A percentile compares a stretch with the other conserved stretches of the same genome.
phyloP scores from a whole-genome alignment of 306 rosid species.

The Notholithocarpus densiflorus region DNA sequence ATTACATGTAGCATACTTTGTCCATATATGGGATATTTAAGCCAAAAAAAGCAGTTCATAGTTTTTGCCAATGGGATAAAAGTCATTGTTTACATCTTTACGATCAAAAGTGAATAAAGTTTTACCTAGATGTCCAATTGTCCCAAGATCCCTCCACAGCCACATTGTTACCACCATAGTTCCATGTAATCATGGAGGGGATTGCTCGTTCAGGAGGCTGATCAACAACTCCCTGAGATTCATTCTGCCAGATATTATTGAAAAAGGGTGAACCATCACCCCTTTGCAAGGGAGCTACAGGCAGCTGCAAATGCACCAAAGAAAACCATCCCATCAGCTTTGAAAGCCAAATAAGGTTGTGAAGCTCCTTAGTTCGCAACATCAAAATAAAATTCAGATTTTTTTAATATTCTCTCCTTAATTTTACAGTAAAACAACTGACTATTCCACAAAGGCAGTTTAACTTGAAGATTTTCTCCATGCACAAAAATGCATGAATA shows the following conservation, averaged over 20 bases:
- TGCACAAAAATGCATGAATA: background rate
- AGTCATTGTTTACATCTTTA: slow-evolving; percentile 1
- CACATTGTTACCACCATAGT: slow-evolving; percentile 65
- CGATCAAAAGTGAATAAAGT: background rate
- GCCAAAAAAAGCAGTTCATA: slow-evolving; percentile 17
- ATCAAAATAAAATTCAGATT: background rate
- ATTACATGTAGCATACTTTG: slow-evolving; percentile 6
- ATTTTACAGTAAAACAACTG: background rate
- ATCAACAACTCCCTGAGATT: slow-evolving; percentile 44
- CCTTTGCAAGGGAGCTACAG: slow-evolving; percentile 71
- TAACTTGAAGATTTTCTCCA: background rate
- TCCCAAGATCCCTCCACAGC: slow-evolving; percentile 96
- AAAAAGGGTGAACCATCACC: slow-evolving; percentile 50
- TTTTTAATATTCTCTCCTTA: background rate
- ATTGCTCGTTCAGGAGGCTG: slow-evolving; percentile 62
- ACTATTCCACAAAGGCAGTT: background rate
- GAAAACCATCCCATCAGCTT: slow-evolving; percentile 18
- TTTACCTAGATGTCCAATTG: slow-evolving; percentile 80
- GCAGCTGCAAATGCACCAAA: slow-evolving; percentile 60
- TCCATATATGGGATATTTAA: slow-evolving; percentile 9
- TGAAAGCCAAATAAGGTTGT: background rate
- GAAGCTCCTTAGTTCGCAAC: background rate
- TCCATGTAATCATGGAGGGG: slow-evolving; percentile 84
- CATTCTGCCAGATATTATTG: slow-evolving; percentile 53
- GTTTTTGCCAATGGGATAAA: background rate